phyloP scores from a whole-genome alignment of 495 filamentous ascomycete species.

The Hypoxylon trugodes region DNA sequence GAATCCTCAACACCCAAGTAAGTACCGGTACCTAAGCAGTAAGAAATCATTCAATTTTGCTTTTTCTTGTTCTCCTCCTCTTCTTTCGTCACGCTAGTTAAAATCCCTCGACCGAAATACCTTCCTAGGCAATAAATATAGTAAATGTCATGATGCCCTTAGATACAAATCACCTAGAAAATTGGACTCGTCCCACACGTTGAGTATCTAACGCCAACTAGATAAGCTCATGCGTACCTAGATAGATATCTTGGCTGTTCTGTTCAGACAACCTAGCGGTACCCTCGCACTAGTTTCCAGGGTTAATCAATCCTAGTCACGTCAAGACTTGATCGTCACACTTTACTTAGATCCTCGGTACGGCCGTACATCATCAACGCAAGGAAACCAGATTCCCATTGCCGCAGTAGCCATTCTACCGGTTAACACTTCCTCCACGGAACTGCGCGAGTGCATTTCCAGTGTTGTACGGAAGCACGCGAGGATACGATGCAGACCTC shows the following conservation, averaged over 20 bases:
- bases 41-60: too few species aligned
- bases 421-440: constrained; percentile 3
- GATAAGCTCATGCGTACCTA: neutral
- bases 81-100: neutral
- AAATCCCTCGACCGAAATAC: neutral
- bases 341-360: constrained; percentile 33
- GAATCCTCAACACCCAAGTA: neutral
- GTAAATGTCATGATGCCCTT: too few species aligned
- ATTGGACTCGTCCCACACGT: too few species aligned
- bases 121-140: too few species aligned
- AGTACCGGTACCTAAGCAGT: too few species aligned
- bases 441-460: constrained; percentile 10
- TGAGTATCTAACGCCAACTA: neutral
- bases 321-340: constrained; percentile 35
- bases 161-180: too few species aligned
- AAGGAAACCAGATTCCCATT: constrained; percentile 6
- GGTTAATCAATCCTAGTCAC: constrained; percentile 30
- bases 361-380: constrained; percentile 35
- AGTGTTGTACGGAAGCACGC: constrained; percentile 18
- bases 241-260: neutral
- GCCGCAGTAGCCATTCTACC: constrained; percentile 17
- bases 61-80: too few species aligned
- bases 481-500: neutral
- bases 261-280: constrained; percentile 16
- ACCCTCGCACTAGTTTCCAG: constrained; percentile 33